These are phyloP conservation scores for Tephrocybe sp. DNA, from an alignment of 768 basidiomycete genomes.

Conservation along the genomic window DNA sequence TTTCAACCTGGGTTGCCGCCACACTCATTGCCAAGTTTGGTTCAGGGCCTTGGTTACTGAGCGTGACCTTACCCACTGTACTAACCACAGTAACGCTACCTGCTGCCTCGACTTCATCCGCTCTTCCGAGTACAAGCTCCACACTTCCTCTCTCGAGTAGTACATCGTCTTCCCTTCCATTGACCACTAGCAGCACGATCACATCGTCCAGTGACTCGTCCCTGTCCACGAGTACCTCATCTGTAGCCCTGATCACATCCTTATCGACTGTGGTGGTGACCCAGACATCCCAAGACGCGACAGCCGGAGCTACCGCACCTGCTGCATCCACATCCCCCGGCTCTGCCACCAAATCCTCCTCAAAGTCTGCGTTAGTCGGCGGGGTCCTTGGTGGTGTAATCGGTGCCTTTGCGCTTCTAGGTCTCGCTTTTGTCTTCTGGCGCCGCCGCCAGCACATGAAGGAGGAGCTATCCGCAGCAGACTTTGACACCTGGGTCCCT, in stretches of 20 bases:
- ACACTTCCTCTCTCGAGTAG: background rate
- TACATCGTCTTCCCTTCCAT: slow-evolving; percentile 2
- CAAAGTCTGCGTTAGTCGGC: slow-evolving; percentile 10
- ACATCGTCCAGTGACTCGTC: too few relatives aligned
- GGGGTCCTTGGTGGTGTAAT: slow-evolving; percentile 14
- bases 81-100: slow-evolving; percentile 10
- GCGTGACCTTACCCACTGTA: slow-evolving; percentile 7
- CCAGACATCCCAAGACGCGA: background rate
- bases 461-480: slow-evolving; percentile 3
- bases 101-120: background rate
- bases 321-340: background rate
- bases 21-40: slow-evolving; percentile 13
- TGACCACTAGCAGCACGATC: background rate
- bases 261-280: slow-evolving; percentile 7
- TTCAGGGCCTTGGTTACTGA: slow-evolving; percentile 6
- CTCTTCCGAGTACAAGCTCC: slow-evolving; percentile 4
- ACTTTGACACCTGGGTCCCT: slow-evolving; percentile 14
- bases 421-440: slow-evolving; percentile 9
- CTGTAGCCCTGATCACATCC: background rate
- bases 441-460: slow-evolving; percentile 4
- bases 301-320: background rate
- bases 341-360: background rate
- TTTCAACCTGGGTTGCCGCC: slow-evolving; percentile 10
- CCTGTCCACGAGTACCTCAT: background rate
- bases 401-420: slow-evolving; percentile 7